A percentile compares a stretch with the other conserved stretches of the same genome.
Evolutionary conservation across 2,329 filamentous ascomycete genomes (phyloP).

Genomic region (Atkinsonella hypoxylon): DNA sequence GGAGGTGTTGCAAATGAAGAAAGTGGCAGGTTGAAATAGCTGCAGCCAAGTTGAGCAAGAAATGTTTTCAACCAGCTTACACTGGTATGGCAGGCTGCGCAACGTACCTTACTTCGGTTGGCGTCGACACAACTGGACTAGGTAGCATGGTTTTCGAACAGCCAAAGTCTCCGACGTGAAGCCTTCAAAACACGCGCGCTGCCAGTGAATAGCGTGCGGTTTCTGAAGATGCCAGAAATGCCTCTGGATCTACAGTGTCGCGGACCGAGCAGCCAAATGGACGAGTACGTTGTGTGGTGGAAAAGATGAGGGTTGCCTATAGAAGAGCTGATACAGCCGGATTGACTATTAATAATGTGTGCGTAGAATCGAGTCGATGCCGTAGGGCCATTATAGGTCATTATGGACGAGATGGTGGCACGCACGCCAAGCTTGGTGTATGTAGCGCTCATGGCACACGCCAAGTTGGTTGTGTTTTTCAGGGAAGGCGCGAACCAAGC

Average conservation of each 20-base stretch:
- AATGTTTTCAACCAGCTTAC: background rate
- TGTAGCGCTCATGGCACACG: background rate
- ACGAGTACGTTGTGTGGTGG: too few relatives aligned
- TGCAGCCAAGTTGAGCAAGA: constrained; percentile 4
- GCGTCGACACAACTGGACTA: background rate
- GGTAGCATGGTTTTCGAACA: constrained; percentile 1
- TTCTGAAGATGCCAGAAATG: background rate
- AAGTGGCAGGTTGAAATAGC: constrained; percentile 22
- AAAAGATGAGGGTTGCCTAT: too few relatives aligned
- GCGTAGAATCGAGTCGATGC: background rate
- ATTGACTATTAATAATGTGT: background rate
- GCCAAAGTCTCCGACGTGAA: constrained; percentile 12
- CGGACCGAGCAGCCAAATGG: background rate
- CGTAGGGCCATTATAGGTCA: background rate
- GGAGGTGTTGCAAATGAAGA: constrained; percentile 8
- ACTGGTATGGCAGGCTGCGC: background rate
- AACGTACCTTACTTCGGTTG: constrained; percentile 15
- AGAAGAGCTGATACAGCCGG: too few relatives aligned
- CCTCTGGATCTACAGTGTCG: background rate
- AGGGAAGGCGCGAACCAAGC: background rate
- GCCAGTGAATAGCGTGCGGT: background rate
- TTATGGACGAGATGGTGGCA: background rate
- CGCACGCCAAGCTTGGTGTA: background rate
- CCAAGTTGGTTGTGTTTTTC: background rate
- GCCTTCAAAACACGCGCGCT: background rate